Evolutionary conservation across 2,329 filamentous ascomycete species (phyloP).

Genomic region (Penicillium sp.): DNA sequence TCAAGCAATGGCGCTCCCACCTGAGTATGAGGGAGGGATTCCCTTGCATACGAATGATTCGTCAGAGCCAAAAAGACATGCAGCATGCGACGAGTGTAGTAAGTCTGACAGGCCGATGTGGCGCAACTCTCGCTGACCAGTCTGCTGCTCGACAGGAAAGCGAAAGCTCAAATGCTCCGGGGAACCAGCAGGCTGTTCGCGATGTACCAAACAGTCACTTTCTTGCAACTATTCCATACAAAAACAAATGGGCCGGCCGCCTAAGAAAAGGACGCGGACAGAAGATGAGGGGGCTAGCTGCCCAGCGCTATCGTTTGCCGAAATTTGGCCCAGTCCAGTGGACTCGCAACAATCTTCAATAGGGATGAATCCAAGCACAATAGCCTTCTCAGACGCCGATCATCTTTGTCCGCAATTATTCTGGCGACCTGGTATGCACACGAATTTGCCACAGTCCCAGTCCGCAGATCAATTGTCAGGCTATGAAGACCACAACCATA

Average conservation of each 20-base stretch:
- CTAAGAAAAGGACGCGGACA: conserved; percentile 41
- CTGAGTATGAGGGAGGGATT: conserved; percentile 1
- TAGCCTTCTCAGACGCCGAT: conserved; percentile 23
- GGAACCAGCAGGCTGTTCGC: conserved; percentile 43
- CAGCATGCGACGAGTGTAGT: conserved; percentile 53
- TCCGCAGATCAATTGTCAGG: conserved; percentile 22
- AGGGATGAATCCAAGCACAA: conserved; percentile 17
- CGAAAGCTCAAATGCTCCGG: conserved; percentile 52
- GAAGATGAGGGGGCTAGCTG: conserved; percentile 27
- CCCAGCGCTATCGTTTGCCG: conserved; percentile 16
- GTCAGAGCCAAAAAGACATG: conserved; percentile 42
- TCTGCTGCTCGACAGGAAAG: conserved; percentile 36
- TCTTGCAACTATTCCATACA: conserved; percentile 49
- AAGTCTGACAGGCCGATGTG: conserved; percentile 22
- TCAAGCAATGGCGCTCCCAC: conserved; percentile 10
- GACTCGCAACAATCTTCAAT: conserved; percentile 20
- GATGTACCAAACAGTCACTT: conserved; percentile 45
- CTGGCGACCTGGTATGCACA: conserved; percentile 9
- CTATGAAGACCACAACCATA: conserved; percentile 29
- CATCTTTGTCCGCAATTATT: conserved; percentile 31
- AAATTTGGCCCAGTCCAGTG: conserved; percentile 27
- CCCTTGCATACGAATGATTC: conserved; percentile 4
- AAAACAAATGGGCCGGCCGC: conserved; percentile 51
- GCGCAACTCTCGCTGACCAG: conserved; percentile 16
- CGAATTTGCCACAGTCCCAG: conserved; percentile 13